Evolutionary conservation across 2,329 filamentous ascomycete genomes (phyloP), one percentile per base, ranked within the genome.

Genomic region (Sporothrix inflata): DNA sequence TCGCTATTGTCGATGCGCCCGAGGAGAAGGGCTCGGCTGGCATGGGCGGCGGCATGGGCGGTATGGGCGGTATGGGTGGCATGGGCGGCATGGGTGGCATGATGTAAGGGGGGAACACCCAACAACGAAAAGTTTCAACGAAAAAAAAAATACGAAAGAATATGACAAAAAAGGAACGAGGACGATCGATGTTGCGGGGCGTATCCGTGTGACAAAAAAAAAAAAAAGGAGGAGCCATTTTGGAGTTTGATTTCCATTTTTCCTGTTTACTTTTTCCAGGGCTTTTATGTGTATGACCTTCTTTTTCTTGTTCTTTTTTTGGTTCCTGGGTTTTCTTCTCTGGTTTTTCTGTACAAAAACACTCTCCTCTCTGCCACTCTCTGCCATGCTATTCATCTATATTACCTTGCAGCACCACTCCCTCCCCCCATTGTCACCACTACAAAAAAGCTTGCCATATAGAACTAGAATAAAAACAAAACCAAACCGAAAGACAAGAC

Each of bases 1-100:
- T 98, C 72, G 94, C 96, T 77, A 97, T 99, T 76, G 94, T 98
- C 69, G 96, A 99, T 82, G 96, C 95, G 70, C 89, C 93, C 70
- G 95, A 98, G 83, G 94, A 98, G 83, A 98, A 98, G 91, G 88
- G 89, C 78, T 85, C 87, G 74, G 84, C 86, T 27, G 89, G 88
- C 75, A 90, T 90, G 87, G 21, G 21, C 27, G 55, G 53, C 14
- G 71, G 68, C 27, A 69, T 71, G 67, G 89, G 88, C 55, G 89
- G 89, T 76, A 93, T 93, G 90, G 86, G 86, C 30, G 85, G 85
- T 63, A 87, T 86, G 84, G 85, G 84, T 11, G 86, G 87, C 30
- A 87, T 83, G 81, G 81, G 82, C 12, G 81, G 81, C 30, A 84
- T 89, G 87, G 87, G 86, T n/a, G 86, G 86, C 72, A 88, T 89